Evolutionary conservation across 225 moss, liverwort and hornwort genomes (phyloP), one percentile per base, ranked within the genome.

Genomic region (Bryum argenteum): DNA sequence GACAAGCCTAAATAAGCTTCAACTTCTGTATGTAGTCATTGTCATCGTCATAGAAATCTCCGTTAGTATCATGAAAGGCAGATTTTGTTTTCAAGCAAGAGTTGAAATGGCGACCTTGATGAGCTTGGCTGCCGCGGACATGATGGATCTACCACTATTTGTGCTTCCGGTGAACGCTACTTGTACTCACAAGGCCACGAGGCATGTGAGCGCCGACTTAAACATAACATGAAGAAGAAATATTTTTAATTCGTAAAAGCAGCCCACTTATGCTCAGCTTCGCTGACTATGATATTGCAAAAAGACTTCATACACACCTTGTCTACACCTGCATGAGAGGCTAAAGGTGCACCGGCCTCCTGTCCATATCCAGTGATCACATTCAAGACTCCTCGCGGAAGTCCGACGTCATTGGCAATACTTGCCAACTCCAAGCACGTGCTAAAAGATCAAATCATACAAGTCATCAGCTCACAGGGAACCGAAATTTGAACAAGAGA

Each of bases 151-250:
- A 59, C 98, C 94, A 42, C 94, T 98, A 72, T 77, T 86, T 48
- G 92, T 89, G 80, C 98, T 98, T 66, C 98, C 98, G 61, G 98
- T 98, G 50, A 98, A 98, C 77, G 98, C 71, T 81, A 98, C 69
- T 93, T 96, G 82, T 63, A 12, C 22, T 75, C 72, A 68, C 38
- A 71, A 69, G 69, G 70, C 40, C 54, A 76, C n/a, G 8, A 69
- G 48, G 68, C 12, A 70, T 17, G 40, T 72, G 42, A 63, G 12
- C 11, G 10, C n/a, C 20, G 43, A 58, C 13, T 63, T 22, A 6
- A 20, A 14, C 22, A 0, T 45, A 44, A 9, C 0, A 10, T 14
- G 1, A 22, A 20, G 3, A 45, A 8, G 2, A 20, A 22, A 47
- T 33, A 33, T n/a, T n/a, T n/a, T n/a, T n/a, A n/a, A n/a, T n/a